Base-by-base conservation (phyloP, 2,329 filamentous ascomycete species). In the Aspergillus latus region DNA sequence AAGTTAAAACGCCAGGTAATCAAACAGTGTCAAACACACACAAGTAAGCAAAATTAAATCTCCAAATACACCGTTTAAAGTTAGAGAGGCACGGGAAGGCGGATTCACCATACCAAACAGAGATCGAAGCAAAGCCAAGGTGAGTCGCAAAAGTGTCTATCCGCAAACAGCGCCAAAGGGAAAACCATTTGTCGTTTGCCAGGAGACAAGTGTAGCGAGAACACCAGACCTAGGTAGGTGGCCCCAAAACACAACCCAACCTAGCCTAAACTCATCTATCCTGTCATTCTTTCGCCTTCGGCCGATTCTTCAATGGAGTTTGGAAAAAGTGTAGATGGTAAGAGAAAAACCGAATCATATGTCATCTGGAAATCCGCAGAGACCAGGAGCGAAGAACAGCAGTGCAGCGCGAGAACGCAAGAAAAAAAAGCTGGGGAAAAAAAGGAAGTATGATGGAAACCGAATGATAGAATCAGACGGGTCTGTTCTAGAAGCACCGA, bases 11-110 rank as follows among this genome's bases (percentile, higher is more conserved):
- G 47, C 56, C 34, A 7, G 11, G 52, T 60, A 47, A 7, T 52
- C 37, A 40, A 21, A 21, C 21, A 21, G 21, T 40, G 39, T 46
- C 28, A 49, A 11, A 58, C 40, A 56, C 21, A 21, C 21, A 21
- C 21, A 37, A 42, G 39, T 58, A 55, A 21, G 29, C n/a, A 49
- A 9, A 32, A 46, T 49, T 59, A 47, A 40, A 44, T 21, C 52
- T 50, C 54, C 59, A 51, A 52, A 39, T 21, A 62, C 61, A 59
- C 61, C 61, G 49, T 49, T 52, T 54, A 55, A 52, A 21, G 21
- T 21, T 21, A 21, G 21, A 21, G 56, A 49, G 46, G 30, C 34
- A 54, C 15, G 45, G 56, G 10, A 37, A 37, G 5, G 34, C 34
- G 54, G 48, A 30, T 21, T 21, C 13, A 55, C 37, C 26, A 53